phyloP scores from a whole-genome alignment of 1,284 basidiomycete species.

The Apiotrichum sp. region DNA sequence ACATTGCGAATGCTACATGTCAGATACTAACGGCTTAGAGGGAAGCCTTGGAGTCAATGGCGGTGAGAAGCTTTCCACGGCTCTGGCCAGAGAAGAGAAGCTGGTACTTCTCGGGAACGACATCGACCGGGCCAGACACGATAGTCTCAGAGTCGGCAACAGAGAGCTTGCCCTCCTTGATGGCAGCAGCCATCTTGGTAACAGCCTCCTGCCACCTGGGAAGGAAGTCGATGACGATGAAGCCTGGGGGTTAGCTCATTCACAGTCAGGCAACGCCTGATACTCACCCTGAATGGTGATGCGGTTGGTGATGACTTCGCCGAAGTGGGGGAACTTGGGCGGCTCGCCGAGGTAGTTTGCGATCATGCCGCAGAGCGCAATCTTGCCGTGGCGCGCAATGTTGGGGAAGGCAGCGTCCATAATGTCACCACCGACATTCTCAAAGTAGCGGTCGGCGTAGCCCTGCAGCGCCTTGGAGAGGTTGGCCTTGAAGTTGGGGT shows the following conservation, averaged over 20 bases:
- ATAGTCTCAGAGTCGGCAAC: conserved; percentile 34
- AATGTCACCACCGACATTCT: conserved; percentile 48
- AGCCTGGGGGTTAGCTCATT: conserved; percentile 20
- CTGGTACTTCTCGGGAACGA: conserved; percentile 36
- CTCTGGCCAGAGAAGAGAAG: conserved; percentile 38
- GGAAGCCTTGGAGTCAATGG: no score
- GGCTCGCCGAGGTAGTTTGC: conserved; percentile 28
- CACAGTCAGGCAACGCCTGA: neutral
- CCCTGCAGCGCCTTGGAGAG: conserved; percentile 30
- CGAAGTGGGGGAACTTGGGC: conserved; percentile 23
- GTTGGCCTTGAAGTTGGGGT: conserved; percentile 19
- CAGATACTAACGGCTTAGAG: no score
- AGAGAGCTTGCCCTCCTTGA: conserved; percentile 34
- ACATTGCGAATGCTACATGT: no score
- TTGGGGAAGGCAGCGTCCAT: conserved; percentile 38
- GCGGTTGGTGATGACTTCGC: conserved; percentile 45
- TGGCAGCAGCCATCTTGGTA: conserved; percentile 23
- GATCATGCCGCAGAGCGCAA: conserved; percentile 47
- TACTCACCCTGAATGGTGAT: conserved; percentile 42
- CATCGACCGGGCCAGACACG: conserved; percentile 34
- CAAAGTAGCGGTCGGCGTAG: conserved; percentile 39
- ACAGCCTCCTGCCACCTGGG: conserved; percentile 17
- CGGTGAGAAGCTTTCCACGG: conserved; percentile 40
- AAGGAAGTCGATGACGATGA: conserved; percentile 43
- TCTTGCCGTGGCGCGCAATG: conserved; percentile 46